phyloP scores from a whole-genome alignment of 306 rosid genomes.

The Malus orientalis region DNA sequence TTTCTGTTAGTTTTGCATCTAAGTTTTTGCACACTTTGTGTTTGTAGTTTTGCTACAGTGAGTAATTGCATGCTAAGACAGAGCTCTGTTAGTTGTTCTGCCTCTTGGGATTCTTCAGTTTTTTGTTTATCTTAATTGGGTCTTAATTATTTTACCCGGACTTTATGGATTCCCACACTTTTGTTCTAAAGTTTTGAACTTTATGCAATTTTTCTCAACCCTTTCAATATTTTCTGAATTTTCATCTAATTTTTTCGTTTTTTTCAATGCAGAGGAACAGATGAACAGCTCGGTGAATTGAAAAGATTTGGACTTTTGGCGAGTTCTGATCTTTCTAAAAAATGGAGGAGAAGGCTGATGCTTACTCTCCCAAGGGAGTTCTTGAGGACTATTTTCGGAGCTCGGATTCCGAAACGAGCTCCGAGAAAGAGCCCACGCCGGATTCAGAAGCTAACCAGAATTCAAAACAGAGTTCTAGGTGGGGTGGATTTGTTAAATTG shows the following conservation, averaged over 20 bases:
- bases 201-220: not conserved
- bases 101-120: conserved; percentile 3
- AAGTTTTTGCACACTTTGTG: not conserved
- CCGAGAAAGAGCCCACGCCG: conserved; percentile 41
- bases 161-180: conserved; percentile 13
- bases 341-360: conserved; percentile 65
- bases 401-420: conserved; percentile 71
- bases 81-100: not conserved
- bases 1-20: conserved; percentile 1
- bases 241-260: not conserved
- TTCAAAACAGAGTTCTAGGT: conserved; percentile 36
- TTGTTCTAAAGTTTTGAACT: not conserved
- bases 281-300: not conserved
- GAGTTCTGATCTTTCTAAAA: conserved; percentile 11
- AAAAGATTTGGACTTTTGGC: not conserved
- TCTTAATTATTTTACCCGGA: not conserved
- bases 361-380: conserved; percentile 59
- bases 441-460: conserved; percentile 25
- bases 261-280: not conserved
- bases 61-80: not conserved
- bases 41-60: conserved; percentile 12
- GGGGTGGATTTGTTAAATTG: conserved; percentile 46
- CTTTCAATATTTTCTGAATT: not conserved
- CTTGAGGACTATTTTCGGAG: conserved; percentile 83
- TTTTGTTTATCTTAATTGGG: conserved; percentile 3